Base-by-base conservation (phyloP, 257 asterid species). In the Anisodus tanguticus region DNA sequence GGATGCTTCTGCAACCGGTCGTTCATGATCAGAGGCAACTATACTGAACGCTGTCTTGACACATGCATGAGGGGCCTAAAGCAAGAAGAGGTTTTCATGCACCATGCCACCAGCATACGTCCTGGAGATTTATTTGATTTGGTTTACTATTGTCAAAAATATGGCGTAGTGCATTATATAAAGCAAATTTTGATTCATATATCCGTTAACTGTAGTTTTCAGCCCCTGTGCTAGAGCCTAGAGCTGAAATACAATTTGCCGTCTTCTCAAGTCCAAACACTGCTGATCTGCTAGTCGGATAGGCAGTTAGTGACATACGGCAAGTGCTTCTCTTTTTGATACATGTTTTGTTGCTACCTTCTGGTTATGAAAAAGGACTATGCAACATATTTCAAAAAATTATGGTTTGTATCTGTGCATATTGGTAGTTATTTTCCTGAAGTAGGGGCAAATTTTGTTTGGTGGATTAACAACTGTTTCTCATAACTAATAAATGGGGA, bases 1-100 rank as follows among this genome's bases (percentile, higher is more conserved):
- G 79, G 93, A 82, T 79, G 92, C 89, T 13, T 79, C 77, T 69
- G 77, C 58, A 0, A 16, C 79, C 41, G 67, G 81, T 3, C 47
- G 63, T 51, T 76, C 81, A 26, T 76, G 47, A 76, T 51, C 13
- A 51, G 63, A 51, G 43, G 81, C 62, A 51, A 51, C 63, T 76
- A 19, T 51, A 6, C 22, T 0, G 13, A 47, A 3, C 31, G 5
- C 11, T 2, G 26, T 26, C 63, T 51, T 51, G 45, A 26, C 81
- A 26, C 81, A 76, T 51, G 81, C 81, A 76, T 57, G 2, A 8
- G 26, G 63, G 26, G 9, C 4, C 63, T 76, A 76, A 26, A 49
- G 81, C 63, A 26, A 51, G 26, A 51, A 31, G 13, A 51, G 60
- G 60, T 19, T 74, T 47, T 74, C 43, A 74, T 74, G 80, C 12